Percentiles rank a stretch among this genome's conserved stretches.
Evolutionary conservation across 2,329 filamentous ascomycete species (phyloP).

Genomic region (Alternaria hordeiaustralica): DNA sequence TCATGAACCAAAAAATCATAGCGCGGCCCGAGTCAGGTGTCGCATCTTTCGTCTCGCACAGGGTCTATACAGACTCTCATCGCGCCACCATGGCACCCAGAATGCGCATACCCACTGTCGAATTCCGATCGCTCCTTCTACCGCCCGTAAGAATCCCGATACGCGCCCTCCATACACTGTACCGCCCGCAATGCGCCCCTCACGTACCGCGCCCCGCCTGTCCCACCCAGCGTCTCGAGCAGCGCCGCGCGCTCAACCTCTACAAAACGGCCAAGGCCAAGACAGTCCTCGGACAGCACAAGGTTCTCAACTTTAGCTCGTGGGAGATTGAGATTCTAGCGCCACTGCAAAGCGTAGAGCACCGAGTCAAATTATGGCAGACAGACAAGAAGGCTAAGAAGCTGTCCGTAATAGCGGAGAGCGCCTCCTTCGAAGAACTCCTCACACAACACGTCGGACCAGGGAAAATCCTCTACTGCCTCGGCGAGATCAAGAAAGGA

Average conservation of each 20-base stretch:
- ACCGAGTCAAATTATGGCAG: conserved; percentile 28
- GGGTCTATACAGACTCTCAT: background rate
- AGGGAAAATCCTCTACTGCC: conserved; percentile 28
- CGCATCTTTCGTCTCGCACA: background rate
- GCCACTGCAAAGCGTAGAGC: conserved; percentile 11
- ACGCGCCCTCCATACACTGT: conserved; percentile 16
- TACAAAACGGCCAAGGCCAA: conserved; percentile 36
- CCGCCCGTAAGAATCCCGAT: conserved; percentile 23
- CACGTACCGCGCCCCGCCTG: background rate
- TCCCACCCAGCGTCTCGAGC: conserved; percentile 23
- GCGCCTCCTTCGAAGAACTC: conserved; percentile 27
- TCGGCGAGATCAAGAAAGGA: conserved; percentile 1
- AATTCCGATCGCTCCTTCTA: conserved; percentile 29
- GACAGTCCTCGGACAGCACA: conserved; percentile 35
- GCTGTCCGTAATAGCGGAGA: conserved; percentile 10
- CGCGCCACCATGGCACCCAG: conserved; percentile 18
- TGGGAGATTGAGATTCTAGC: conserved; percentile 10
- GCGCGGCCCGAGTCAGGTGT: conserved; percentile 7
- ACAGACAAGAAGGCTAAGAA: background rate
- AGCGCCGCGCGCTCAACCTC: conserved; percentile 32
- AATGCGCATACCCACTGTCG: conserved; percentile 16
- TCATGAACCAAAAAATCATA: background rate
- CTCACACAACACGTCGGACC: conserved; percentile 27
- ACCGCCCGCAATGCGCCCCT: conserved; percentile 20
- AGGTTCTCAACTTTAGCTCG: conserved; percentile 23